Conservation (phyloP, 805 yeast species). For the Yarrowia yakushimensis region DNA sequence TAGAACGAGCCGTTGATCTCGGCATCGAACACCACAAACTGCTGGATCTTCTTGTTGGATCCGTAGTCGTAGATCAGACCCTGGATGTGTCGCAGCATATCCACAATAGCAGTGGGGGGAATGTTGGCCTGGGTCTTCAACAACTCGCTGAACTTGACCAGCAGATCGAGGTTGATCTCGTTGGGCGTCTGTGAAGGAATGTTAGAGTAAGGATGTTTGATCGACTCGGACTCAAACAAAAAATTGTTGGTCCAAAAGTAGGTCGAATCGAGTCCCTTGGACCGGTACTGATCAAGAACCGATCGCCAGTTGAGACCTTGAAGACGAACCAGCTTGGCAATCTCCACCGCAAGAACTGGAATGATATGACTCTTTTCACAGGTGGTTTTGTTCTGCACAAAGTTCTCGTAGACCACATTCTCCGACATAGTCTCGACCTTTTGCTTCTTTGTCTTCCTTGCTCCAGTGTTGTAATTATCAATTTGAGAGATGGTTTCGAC, state of each 20-base stretch:
- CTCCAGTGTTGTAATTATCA: neutral
- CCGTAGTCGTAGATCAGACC: constrained; percentile 30
- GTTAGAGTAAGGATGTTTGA: neutral
- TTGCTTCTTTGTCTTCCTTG: constrained; percentile 8
- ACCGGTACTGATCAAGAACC: constrained; percentile 30
- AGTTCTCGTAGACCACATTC: neutral
- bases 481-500: neutral
- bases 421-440: neutral
- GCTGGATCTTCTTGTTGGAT: constrained; percentile 14
- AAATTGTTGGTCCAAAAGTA: constrained; percentile 37
- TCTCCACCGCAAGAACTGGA: constrained; percentile 1
- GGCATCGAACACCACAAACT: constrained; percentile 29
- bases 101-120: constrained; percentile 33
- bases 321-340: neutral
- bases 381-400: neutral
- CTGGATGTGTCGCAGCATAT: constrained; percentile 34
- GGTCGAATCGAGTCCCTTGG: constrained; percentile 31
- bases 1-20: constrained; percentile 33
- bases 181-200: constrained; percentile 1
- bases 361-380: neutral
- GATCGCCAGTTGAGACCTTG: constrained; percentile 26
- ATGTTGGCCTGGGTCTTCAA: constrained; percentile 29
- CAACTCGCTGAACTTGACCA: constrained; percentile 29
- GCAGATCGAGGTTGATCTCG: constrained; percentile 18
- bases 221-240: constrained; percentile 34